phyloP scores from a whole-genome alignment of 805 yeast species.

The Barnettozyma botsteinii region DNA sequence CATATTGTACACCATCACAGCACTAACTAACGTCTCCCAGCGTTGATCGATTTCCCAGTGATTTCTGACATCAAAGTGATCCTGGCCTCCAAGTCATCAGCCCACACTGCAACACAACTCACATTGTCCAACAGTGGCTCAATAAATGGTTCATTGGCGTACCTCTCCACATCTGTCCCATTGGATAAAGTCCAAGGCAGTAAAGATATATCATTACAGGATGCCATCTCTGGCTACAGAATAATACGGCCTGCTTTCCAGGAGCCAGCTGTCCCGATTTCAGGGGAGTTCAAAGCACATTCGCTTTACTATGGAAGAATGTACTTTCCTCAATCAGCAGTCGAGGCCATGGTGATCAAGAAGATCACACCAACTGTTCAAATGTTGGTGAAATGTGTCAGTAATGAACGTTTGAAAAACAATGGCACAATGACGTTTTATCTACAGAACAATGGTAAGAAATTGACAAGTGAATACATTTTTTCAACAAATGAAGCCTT shows the following conservation, averaged over 20 bases:
- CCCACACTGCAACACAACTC: constrained; percentile 65
- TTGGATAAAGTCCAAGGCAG: constrained; percentile 48
- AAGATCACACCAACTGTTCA: constrained; percentile 57
- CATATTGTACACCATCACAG: too few relatives aligned
- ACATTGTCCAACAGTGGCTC: constrained; percentile 57
- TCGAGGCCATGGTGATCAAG: constrained; percentile 82
- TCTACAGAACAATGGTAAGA: constrained; percentile 61
- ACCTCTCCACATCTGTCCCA: constrained; percentile 63
- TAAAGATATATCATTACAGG: constrained; percentile 50
- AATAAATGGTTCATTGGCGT: constrained; percentile 79
- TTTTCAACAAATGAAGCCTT: constrained; percentile 81
- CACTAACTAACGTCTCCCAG: constrained; percentile 13
- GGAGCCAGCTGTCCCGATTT: background rate
- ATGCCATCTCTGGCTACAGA: constrained; percentile 64
- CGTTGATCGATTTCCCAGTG: constrained; percentile 63
- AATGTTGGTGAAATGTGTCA: constrained; percentile 66
- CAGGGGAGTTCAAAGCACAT: constrained; percentile 19
- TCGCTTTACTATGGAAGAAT: constrained; percentile 75
- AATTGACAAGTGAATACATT: constrained; percentile 63
- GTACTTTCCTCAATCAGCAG: constrained; percentile 78
- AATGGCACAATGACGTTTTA: constrained; percentile 60
- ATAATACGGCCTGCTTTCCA: constrained; percentile 41
- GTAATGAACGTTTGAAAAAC: constrained; percentile 51
- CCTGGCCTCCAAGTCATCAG: constrained; percentile 65
- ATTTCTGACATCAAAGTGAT: constrained; percentile 64